Base-by-base conservation (phyloP, 129 eudicot species). In the Lactuca saligna region DNA sequence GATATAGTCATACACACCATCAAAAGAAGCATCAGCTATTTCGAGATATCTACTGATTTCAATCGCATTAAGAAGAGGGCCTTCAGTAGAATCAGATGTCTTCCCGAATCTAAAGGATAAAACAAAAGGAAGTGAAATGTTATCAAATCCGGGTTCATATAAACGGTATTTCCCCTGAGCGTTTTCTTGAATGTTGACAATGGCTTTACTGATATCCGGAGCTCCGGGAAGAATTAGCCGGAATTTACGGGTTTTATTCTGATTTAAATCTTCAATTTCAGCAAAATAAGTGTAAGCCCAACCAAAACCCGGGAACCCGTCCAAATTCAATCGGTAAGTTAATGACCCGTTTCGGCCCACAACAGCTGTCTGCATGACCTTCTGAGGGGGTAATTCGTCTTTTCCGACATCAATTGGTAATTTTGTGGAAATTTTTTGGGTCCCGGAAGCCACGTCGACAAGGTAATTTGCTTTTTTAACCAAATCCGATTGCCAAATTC, bases 301-400 rank as follows among this genome's bases (percentile, higher is more conserved):
- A 8, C 94, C 97, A 70, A 61, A 75, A 15, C 81, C 94, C 12
- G 97, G 97, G 71, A 89, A 89, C 13, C 94, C 94, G 65, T 89
- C 87, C 17, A 89, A 79, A 53, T 89, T 86, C 80, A 86, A 53
- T 41, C 97, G 94, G 71, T 89, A 89, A 9, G 94, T 74, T 44
- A 89, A 66, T 15, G 87, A 61, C 16, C 97, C 97, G 11, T 89
- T 80, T 73, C 84, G 83, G 37, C 97, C 97, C 17, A 89, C 85
- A 2, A 86, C 97, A 75, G 97, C 97, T 13, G 97, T 89, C 71
- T 89, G 97, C 97, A 89, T 89, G 51, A 86, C 97, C 69, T 86
- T 86, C 77, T 86, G 80, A 51, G 97, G 97, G 25, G 97, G 97
- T 56, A 67, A 61, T 38, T 89, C 97, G n/a, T 66, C 77, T 8